Percentiles rank a stretch among this genome's conserved stretches.
phyloP scores from a whole-genome alignment of 2,329 filamentous ascomycete genomes.

The Paecilomyces dactylethromorphus region DNA sequence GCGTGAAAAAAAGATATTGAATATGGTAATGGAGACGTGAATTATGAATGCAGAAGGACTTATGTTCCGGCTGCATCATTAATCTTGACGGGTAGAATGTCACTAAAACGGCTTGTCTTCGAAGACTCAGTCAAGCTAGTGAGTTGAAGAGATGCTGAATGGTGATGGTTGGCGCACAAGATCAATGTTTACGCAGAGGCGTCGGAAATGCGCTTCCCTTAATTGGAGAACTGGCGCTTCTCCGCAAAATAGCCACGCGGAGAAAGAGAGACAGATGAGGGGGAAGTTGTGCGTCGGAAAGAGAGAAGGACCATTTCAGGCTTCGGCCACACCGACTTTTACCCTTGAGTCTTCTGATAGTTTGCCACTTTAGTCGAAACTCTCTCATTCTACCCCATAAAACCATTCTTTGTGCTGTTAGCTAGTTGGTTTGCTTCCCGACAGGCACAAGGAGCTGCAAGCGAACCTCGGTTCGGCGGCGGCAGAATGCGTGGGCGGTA shows the following conservation, averaged over 20 bases:
- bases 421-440: background rate
- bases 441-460: background rate
- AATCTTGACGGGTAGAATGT: too few species aligned
- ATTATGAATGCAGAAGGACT: too few species aligned
- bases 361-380: background rate
- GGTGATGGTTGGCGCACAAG: background rate
- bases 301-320: background rate
- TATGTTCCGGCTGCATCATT: too few species aligned
- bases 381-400: background rate
- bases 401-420: background rate
- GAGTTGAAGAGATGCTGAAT: background rate
- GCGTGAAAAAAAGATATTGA: too few species aligned
- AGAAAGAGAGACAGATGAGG: background rate
- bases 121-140: background rate
- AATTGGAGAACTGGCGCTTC: background rate
- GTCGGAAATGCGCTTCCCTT: background rate
- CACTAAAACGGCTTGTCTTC: background rate
- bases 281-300: background rate
- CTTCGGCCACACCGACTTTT: background rate
- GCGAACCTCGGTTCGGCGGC: conserved; percentile 29
- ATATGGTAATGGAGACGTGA: too few species aligned
- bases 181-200: background rate
- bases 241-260: background rate
- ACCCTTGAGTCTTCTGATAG: background rate
- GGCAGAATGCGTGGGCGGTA: conserved; percentile 27